Base-by-base conservation (phyloP, 257 asterid species). In the Verbascum thapsus region DNA sequence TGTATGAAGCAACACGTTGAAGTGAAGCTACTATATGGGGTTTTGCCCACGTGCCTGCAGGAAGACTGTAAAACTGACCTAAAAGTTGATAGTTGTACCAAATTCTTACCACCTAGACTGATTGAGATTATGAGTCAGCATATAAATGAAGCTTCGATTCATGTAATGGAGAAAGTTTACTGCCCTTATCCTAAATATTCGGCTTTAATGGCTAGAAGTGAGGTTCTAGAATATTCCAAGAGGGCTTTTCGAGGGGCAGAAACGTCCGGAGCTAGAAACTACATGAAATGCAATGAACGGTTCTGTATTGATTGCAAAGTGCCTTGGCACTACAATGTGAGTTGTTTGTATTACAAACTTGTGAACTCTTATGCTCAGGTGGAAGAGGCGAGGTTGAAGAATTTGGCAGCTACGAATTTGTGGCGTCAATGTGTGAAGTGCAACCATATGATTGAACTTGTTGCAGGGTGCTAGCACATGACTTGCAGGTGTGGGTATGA, bases 1-100 rank as follows among this genome's bases (percentile, higher is more conserved):
- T 91, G 98, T 70, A 91, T 88, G 96, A 86, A 75, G 74, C 95
- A 83, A 72, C 96, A 88, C 10, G 87, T 84, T 54, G 95, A 91
- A 76, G 91, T 81, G 71, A 91, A 91, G 72, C 73, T 91, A 64
- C 88, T 86, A 49, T 83, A 73, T 35, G 95, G 95, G 6, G 7
- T 75, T 60, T 51, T 80, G 67, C 96, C 96, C 38, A 80, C 66
- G 41, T 88, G 96, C 44, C 95, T 88, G 4, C 84, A 83, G 40
- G 92, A 85, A 37, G 61, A 60, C 51, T 88, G 96, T 49, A 66
- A 69, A 32, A 68, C 74, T 22, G 67, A 72, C 58, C 83, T 88
- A 52, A 68, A 54, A 43, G 45, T 80, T 3, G 90, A 81, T 44
- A 73, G 81, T 22, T 81, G 92, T 72, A 61, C 74, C 71, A 80